Evolutionary conservation across 2,329 filamentous ascomycete genomes (phyloP), one percentile per base, ranked within the genome.

Genomic region (Gnomoniopsis smithogilvyi): DNA sequence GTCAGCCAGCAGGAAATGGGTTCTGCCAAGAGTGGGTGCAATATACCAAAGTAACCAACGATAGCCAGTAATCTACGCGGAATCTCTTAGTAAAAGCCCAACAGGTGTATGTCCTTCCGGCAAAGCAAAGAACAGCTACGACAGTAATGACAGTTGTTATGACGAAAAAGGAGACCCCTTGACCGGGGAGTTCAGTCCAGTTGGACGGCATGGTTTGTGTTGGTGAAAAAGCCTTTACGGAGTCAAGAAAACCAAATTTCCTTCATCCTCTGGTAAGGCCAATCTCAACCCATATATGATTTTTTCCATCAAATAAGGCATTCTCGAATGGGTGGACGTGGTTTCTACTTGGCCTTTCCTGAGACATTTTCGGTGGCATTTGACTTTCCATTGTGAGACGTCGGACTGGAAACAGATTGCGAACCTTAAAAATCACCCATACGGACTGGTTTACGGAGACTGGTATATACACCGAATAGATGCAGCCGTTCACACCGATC

Each of bases 51-150:
- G 55, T 52, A 2, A 19, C 15, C 1, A 57, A 30, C 14, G 48
- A 22, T 19, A 57, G 14, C 55, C 55, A 57, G 14, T 57, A 57
- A 15, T 57, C 48, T 10, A 57, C 36, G n/a, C 48, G 55, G 15
- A 52, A 51, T 10, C 48, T n/a, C 24, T 47, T 51, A 8, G 49
- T 21, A 15, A 19, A 57, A 3, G 15, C 30, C 22, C 34, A 47
- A 21, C 41, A 52, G 1, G 49, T 52, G 30, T 57, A 57, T 6
- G 30, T 57, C 8, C 55, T 52, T 8, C 48, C 55, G 10, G 12
- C 14, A 17, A 52, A 36, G 6, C 47, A 50, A 47, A 8, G n/a
- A 8, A 52, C 11, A 2, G 47, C 49, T n/a, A 52, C 3, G 8
- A 47, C 11, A 1, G 48, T 36, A 12, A 52, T 22, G 1, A 52